These are phyloP conservation scores for Cercospora sp. DNA, from an alignment of 2,329 filamentous ascomycete genomes.

Conservation along the genomic window DNA sequence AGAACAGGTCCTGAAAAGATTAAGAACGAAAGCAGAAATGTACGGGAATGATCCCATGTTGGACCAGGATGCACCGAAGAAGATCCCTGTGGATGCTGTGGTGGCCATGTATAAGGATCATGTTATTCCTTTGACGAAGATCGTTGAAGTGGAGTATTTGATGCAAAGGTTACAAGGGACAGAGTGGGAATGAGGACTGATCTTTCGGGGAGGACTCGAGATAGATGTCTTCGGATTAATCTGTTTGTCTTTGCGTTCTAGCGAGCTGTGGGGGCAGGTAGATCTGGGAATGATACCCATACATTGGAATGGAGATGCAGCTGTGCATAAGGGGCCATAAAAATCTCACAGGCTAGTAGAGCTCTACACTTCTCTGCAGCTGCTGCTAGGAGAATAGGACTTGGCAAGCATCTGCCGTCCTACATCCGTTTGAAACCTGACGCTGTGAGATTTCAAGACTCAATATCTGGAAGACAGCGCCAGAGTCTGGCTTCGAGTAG, in stretches of 20 bases:
- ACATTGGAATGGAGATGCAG: not conserved
- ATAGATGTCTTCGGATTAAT: not conserved
- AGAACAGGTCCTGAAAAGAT: conserved; percentile 81
- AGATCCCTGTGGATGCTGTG: conserved; percentile 91
- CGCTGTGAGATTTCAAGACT: not conserved
- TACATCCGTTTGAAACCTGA: not conserved
- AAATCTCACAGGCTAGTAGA: not conserved
- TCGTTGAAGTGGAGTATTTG: conserved; percentile 95
- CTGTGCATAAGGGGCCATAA: not conserved
- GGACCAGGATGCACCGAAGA: conserved; percentile 56
- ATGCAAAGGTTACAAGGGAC: conserved; percentile 79
- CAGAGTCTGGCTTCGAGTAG: too few relatives aligned
- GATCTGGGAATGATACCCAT: not conserved
- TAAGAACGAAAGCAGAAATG: conserved; percentile 85
- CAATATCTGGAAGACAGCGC: too few relatives aligned
- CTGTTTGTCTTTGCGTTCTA: not conserved
- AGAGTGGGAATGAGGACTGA: conserved; percentile 45
- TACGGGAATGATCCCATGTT: conserved; percentile 85
- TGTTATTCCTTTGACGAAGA: conserved; percentile 96
- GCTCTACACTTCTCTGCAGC: not conserved
- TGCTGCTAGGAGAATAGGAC: not conserved
- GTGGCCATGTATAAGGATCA: conserved; percentile 86
- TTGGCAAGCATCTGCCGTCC: not conserved
- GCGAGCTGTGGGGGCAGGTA: not conserved
- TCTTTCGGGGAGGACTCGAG: not conserved